phyloP scores from a whole-genome alignment of 202 grass and related monocot species.

The Musa balbisiana region DNA sequence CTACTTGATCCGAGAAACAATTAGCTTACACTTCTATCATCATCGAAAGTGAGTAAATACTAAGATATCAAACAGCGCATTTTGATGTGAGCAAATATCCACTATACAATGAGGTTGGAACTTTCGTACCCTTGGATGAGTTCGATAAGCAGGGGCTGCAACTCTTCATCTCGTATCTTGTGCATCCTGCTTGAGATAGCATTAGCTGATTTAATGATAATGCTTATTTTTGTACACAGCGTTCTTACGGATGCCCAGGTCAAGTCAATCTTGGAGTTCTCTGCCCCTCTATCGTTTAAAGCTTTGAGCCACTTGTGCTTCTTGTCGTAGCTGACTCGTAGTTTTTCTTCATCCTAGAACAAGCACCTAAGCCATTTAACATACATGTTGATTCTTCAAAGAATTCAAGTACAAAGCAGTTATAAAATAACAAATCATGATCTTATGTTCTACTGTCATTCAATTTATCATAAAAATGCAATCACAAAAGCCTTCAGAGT shows the following conservation, averaged over 20 bases:
- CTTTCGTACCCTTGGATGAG: slow-evolving; percentile 19
- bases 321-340: slow-evolving; percentile 4
- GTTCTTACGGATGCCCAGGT: neutral
- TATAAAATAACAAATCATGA: neutral
- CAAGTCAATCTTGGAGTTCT: neutral
- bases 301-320: slow-evolving; percentile 8
- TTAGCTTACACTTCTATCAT: no score
- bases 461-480: no score
- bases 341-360: slow-evolving; percentile 17
- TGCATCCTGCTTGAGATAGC: slow-evolving; percentile 15
- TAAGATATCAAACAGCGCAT: neutral
- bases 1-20: no score
- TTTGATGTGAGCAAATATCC: neutral
- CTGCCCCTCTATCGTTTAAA: slow-evolving; percentile 10
- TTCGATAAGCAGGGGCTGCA: slow-evolving; percentile 13
- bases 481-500: no score
- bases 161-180: slow-evolving; percentile 26
- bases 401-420: neutral
- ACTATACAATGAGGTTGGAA: neutral
- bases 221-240: slow-evolving; percentile 5
- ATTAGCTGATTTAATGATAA: slow-evolving; percentile 15
- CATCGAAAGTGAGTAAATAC: neutral
- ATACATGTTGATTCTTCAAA: neutral
- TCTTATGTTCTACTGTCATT: neutral
- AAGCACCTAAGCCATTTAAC: slow-evolving; percentile 19